These are phyloP conservation scores for Hyaloscypha finlandica DNA, from an alignment of 495 filamentous ascomycete genomes.

Conservation along the genomic window DNA sequence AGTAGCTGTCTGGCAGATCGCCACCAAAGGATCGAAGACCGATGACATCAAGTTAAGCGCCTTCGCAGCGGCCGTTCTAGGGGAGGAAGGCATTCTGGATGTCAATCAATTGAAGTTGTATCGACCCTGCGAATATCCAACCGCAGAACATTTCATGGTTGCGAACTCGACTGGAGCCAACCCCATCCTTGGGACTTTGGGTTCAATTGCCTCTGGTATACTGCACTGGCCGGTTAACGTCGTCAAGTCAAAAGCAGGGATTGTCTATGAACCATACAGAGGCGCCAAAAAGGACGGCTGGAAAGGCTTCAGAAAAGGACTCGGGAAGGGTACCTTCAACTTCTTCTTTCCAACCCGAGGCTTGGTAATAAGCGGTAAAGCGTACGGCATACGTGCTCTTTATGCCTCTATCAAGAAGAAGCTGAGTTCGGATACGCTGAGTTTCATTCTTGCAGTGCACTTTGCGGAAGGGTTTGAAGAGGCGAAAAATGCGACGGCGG, in stretches of 20 bases:
- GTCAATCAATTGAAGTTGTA: slow-evolving; percentile 22
- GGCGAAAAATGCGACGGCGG: slow-evolving; percentile 41
- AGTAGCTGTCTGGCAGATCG: slow-evolving; percentile 68
- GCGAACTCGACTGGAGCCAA: slow-evolving; percentile 14
- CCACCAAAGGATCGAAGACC: slow-evolving; percentile 44
- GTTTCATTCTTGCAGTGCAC: slow-evolving; percentile 69
- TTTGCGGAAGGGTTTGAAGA: slow-evolving; percentile 71
- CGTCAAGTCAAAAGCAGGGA: slow-evolving; percentile 50
- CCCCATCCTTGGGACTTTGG: slow-evolving; percentile 17
- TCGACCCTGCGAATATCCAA: slow-evolving; percentile 20
- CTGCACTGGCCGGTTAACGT: slow-evolving; percentile 41
- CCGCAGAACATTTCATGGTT: slow-evolving; percentile 11
- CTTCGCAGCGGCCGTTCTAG: slow-evolving; percentile 52
- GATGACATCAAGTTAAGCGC: slow-evolving; percentile 62
- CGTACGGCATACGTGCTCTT: slow-evolving; percentile 70
- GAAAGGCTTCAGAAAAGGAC: slow-evolving; percentile 61
- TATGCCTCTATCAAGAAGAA: slow-evolving; percentile 66
- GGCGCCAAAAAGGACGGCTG: slow-evolving; percentile 61
- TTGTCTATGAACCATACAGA: slow-evolving; percentile 64
- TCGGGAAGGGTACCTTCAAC: slow-evolving; percentile 74
- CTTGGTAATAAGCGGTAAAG: slow-evolving; percentile 59
- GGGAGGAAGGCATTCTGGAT: slow-evolving; percentile 12
- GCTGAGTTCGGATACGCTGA: slow-evolving; percentile 60
- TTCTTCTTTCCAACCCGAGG: slow-evolving; percentile 51
- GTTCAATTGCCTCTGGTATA: slow-evolving; percentile 17